Evolutionary conservation across 768 basidiomycete species (phyloP), one percentile per base, ranked within the genome.

Genomic region (Pleurotus platypus): DNA sequence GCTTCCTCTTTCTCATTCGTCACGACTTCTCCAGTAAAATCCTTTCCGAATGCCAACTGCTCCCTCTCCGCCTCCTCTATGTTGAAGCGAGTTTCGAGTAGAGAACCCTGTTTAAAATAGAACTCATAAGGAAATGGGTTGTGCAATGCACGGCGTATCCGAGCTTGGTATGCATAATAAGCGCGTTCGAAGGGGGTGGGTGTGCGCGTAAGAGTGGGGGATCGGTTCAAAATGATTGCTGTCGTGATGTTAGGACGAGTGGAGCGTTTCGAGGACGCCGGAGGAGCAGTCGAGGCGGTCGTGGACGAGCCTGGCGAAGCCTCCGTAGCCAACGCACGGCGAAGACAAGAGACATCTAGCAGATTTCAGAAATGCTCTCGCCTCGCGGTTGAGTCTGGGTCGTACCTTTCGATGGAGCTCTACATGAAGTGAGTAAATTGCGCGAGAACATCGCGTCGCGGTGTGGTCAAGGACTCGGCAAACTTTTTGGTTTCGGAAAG

Each of bases 41-140:
- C 74, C 0, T 78, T 73, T 0, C 94, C 93, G 70, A 93, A 98
- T 0, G 89, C 86, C 53, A 78, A 75, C 39, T 76, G 73, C 64
- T 94, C 92, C 49, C 90, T 81, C 58, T 78, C 75, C 46, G 83
- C 80, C 65, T 94, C 89, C 66, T 94, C 89, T 49, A 83, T 70
- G 48, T 79, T 85, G 71, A 93, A 96, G 39, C 89, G 82, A 12
- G 85, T 84, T 69, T 94, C 89, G 27, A 94, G 81, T 13, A 91
- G 77, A 0, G 94, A 90, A 7, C 94, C 94, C 49, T 86, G 86
- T 72, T 94, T 94, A 80, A 96, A 96, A 75, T 95, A 98, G 72
- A 96, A 93, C 47, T 94, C 87, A 57, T 83, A 78, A 15, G 94
- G 91, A 69, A 93, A 87, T 0, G 94, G 94, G 63, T 92, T 92